phyloP scores from a whole-genome alignment of 75 land plant species.

The Selaginella tamariscina region DNA sequence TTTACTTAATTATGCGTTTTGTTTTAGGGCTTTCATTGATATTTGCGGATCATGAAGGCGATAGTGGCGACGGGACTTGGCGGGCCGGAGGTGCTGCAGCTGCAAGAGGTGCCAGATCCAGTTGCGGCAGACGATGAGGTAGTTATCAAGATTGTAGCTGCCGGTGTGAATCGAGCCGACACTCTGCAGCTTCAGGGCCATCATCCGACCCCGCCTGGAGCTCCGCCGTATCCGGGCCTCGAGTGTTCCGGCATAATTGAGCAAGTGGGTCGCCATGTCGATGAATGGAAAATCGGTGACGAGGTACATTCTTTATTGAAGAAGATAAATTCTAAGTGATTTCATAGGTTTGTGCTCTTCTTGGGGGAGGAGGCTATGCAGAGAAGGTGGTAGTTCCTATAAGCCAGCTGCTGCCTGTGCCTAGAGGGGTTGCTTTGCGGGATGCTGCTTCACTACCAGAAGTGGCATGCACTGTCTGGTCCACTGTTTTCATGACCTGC shows the following conservation, averaged over 20 bases:
- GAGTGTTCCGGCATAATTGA: conserved; percentile 85
- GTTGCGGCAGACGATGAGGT: conserved; percentile 45
- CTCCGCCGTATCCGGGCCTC: conserved; percentile 62
- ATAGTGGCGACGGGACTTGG: conserved; percentile 51
- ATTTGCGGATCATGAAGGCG: too few relatives aligned
- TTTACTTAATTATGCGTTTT: too few relatives aligned
- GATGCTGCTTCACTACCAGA: conserved; percentile 94
- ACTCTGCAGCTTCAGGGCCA: conserved; percentile 51
- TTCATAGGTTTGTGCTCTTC: conserved; percentile 81
- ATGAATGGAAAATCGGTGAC: conserved; percentile 79
- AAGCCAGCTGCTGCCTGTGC: conserved; percentile 72
- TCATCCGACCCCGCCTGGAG: conserved; percentile 63
- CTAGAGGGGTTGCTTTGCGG: conserved; percentile 54
- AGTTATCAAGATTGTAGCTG: conserved; percentile 48
- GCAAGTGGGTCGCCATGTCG: conserved; percentile 46
- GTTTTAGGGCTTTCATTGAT: too few relatives aligned
- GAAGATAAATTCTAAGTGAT: too few relatives aligned
- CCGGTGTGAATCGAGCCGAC: conserved; percentile 80
- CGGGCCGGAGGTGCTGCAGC: conserved; percentile 53
- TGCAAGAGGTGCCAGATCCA: conserved; percentile 66
- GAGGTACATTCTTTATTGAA: conserved; percentile 38
- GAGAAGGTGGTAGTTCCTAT: conserved; percentile 81
- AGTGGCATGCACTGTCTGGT: conserved; percentile 97
- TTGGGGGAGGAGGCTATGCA: conserved; percentile 93
- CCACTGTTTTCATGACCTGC: conserved; percentile 81